phyloP scores from a whole-genome alignment of 108 stramenopile species.

The Thalassiosira profunda region DNA sequence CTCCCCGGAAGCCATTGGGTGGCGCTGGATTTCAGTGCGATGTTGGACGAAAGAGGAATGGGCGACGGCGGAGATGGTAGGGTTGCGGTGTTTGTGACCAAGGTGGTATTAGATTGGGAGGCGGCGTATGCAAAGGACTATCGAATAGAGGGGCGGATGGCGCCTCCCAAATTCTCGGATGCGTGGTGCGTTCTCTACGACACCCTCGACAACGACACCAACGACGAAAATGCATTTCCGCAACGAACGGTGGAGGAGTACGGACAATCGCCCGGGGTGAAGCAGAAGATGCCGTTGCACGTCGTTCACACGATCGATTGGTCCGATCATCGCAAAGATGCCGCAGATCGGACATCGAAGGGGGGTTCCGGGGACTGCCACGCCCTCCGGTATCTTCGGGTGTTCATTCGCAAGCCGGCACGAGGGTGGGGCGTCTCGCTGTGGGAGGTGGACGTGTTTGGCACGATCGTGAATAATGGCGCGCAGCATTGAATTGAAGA shows the following conservation, averaged over 20 bases:
- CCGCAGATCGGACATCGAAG: neutral
- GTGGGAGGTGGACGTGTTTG: constrained; percentile 81
- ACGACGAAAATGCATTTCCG: constrained; percentile 6
- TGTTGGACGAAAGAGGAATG: neutral
- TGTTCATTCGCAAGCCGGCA: constrained; percentile 59
- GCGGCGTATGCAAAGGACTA: constrained; percentile 75
- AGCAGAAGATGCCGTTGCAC: constrained; percentile 63
- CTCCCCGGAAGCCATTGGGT: constrained; percentile 79
- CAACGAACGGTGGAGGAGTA: constrained; percentile 8
- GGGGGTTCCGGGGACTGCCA: neutral
- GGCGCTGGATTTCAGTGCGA: constrained; percentile 51
- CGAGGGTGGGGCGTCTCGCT: constrained; percentile 80
- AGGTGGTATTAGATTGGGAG: constrained; percentile 82
- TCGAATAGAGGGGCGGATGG: constrained; percentile 47
- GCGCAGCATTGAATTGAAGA: too few species aligned
- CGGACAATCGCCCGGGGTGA: constrained; percentile 73
- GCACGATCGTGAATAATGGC: constrained; percentile 25
- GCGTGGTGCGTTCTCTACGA: constrained; percentile 48
- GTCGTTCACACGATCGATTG: constrained; percentile 57
- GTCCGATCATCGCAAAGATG: too few species aligned
- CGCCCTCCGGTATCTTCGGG: constrained; percentile 46
- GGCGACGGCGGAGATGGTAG: too few species aligned
- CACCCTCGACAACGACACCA: constrained; percentile 15
- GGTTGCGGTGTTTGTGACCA: constrained; percentile 44
- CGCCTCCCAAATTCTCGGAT: constrained; percentile 15